A percentile compares a stretch with the other conserved stretches of the same genome.
These are phyloP conservation scores for Pseudogymnoascus sp. DNA, from an alignment of 2,329 filamentous ascomycete genomes.

Conservation along the genomic window DNA sequence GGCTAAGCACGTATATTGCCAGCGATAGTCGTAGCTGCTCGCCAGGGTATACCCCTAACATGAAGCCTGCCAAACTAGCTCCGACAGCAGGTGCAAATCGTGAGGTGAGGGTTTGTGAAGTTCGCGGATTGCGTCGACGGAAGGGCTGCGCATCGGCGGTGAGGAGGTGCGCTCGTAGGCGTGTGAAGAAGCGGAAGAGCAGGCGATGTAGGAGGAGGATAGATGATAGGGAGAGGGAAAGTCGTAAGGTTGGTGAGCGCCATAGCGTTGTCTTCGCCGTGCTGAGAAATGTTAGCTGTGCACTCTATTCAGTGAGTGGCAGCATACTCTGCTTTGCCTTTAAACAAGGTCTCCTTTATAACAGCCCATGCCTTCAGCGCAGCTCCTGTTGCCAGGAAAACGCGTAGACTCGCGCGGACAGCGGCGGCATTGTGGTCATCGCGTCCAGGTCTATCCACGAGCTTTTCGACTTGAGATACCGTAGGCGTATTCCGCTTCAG, in stretches of 20 bases:
- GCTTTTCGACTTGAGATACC: conserved; percentile 45
- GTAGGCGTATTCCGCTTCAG: conserved; percentile 48
- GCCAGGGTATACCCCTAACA: conserved; percentile 65
- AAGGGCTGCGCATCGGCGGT: conserved; percentile 75
- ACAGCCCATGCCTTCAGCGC: conserved; percentile 56
- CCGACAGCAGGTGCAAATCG: conserved; percentile 82
- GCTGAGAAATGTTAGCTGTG: conserved; percentile 14
- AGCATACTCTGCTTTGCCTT: conserved; percentile 28
- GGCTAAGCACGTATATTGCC: conserved; percentile 72
- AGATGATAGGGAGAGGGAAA: conserved; percentile 75
- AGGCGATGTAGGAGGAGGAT: conserved; percentile 84
- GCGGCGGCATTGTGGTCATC: conserved; percentile 66
- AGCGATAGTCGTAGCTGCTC: conserved; percentile 68
- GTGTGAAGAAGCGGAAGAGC: conserved; percentile 80
- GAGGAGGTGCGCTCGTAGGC: conserved; percentile 70
- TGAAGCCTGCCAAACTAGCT: conserved; percentile 76
- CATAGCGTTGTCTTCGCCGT: conserved; percentile 46
- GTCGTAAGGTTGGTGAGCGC: conserved; percentile 62
- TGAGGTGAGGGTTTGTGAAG: conserved; percentile 69
- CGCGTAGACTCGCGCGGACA: conserved; percentile 61
- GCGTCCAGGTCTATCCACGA: conserved; percentile 29
- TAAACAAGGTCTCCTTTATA: conserved; percentile 41
- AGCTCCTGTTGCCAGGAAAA: conserved; percentile 58
- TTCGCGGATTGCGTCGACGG: conserved; percentile 70
- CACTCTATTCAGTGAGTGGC: not conserved